Percentiles rank a stretch among this genome's conserved stretches.
Conservation (phyloP, 208 protist genomes). For the Crithidia mellificae region DNA sequence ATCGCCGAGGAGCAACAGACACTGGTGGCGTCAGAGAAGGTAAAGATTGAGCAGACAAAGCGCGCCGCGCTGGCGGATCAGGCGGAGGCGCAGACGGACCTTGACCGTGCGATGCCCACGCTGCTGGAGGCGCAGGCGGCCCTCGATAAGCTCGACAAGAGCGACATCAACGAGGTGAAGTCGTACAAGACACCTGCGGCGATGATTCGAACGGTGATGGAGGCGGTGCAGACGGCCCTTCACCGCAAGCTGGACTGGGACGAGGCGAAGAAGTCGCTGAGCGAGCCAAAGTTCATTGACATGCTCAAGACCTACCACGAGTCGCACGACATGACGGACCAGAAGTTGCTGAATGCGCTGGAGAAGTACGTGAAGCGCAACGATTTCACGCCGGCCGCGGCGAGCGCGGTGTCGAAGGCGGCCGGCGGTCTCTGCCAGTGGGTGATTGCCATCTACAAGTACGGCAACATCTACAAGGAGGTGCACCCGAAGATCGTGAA, state of each 20-base stretch:
- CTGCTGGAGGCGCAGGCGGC: conserved; percentile 95
- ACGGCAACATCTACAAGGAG: conserved; percentile 95
- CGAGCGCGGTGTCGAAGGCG: conserved; percentile 94
- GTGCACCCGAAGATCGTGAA: conserved; percentile 97
- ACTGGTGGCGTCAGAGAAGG: conserved; percentile 91
- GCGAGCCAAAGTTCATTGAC: conserved; percentile 95
- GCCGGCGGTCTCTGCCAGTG: conserved; percentile 96
- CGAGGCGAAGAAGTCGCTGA: conserved; percentile 96
- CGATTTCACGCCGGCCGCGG: conserved; percentile 92
- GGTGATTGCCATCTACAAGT: conserved; percentile 98
- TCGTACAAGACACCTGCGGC: conserved; percentile 95
- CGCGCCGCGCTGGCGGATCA: conserved; percentile 86
- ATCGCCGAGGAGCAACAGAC: conserved; percentile 97
- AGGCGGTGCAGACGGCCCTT: conserved; percentile 96
- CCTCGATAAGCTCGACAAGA: conserved; percentile 96
- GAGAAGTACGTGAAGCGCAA: conserved; percentile 93
- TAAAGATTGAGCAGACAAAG: conserved; percentile 96
- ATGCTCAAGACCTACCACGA: conserved; percentile 97
- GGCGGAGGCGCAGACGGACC: conserved; percentile 93
- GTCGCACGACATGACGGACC: conserved; percentile 95
- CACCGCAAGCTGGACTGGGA: conserved; percentile 94
- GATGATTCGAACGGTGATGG: conserved; percentile 96
- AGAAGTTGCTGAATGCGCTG: conserved; percentile 94
- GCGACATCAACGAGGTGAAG: conserved; percentile 98
- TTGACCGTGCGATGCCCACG: conserved; percentile 96